A percentile compares a stretch with the other conserved stretches of the same genome.
Evolutionary conservation across 1,284 basidiomycete genomes (phyloP).

Genomic region (Marasmius oreades): DNA sequence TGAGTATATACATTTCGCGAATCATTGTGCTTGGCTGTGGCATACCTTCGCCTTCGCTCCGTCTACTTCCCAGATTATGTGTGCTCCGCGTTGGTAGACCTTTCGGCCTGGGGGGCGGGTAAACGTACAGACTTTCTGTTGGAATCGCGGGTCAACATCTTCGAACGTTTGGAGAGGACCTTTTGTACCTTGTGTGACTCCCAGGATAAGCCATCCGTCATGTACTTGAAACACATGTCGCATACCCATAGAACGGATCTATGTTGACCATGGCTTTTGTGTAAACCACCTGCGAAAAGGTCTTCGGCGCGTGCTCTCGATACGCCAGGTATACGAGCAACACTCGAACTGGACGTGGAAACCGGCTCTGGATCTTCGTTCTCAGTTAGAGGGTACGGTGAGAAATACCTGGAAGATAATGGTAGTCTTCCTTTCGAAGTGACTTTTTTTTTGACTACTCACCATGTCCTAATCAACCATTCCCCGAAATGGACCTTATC

Average conservation of each 20-base stretch:
- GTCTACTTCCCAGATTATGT: slow-evolving; percentile 95
- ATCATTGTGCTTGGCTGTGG: slow-evolving; percentile 2
- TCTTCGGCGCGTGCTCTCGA: slow-evolving; percentile 65
- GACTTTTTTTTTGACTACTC: slow-evolving; percentile 22
- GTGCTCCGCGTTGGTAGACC: slow-evolving; percentile 89
- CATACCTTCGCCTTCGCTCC: slow-evolving; percentile 80
- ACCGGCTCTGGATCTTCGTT: slow-evolving; percentile 51
- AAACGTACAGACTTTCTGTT: slow-evolving; percentile 67
- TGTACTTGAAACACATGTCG: slow-evolving; percentile 96
- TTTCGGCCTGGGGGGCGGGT: slow-evolving; percentile 84
- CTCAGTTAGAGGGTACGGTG: slow-evolving; percentile 78
- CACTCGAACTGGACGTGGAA: slow-evolving; percentile 22
- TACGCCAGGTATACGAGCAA: slow-evolving; percentile 42
- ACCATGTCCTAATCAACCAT: slow-evolving; percentile 82
- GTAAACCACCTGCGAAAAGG: slow-evolving; percentile 59
- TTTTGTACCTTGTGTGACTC: slow-evolving; percentile 69
- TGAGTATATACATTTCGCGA: slow-evolving; percentile 8
- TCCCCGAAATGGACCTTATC: slow-evolving; percentile 73
- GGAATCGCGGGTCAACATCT: slow-evolving; percentile 13
- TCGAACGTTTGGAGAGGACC: slow-evolving; percentile 5
- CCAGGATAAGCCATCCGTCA: slow-evolving; percentile 71
- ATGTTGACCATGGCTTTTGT: slow-evolving; percentile 47
- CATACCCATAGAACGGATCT: slow-evolving; percentile 75
- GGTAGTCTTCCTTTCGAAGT: slow-evolving; percentile 24
- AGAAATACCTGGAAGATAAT: slow-evolving; percentile 71